Conservation (phyloP, 805 yeast genomes). For the Pichia insulana region DNA sequence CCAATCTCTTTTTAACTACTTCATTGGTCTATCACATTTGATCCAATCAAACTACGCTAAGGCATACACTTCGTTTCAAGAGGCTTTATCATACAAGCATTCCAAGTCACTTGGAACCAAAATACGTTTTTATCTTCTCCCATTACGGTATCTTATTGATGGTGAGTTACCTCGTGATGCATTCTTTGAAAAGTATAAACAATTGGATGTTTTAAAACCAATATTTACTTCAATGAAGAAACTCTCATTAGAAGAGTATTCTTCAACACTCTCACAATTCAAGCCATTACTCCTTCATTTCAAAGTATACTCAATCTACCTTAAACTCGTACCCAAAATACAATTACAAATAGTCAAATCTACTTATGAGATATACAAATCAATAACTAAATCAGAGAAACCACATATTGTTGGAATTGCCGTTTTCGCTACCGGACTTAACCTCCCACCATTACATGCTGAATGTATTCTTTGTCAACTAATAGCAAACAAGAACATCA, state of each 20-base stretch:
- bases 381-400: background rate
- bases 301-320: constrained; percentile 1
- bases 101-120: constrained; percentile 1
- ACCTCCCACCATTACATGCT: background rate
- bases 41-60: constrained; percentile 5
- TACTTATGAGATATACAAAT: background rate
- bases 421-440: background rate
- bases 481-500: constrained; percentile 1
- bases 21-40: background rate
- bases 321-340: background rate
- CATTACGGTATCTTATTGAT: background rate
- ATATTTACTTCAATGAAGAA: background rate
- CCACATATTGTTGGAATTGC: constrained; percentile 5
- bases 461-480: constrained; percentile 4
- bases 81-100: constrained; percentile 3
- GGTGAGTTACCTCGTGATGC: background rate
- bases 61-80: constrained; percentile 2
- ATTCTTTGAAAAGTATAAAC: background rate
- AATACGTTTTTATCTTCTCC: background rate
- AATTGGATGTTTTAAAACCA: background rate
- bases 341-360: background rate
- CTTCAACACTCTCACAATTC: background rate
- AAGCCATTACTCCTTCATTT: constrained; percentile 2
- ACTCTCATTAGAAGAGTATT: background rate
- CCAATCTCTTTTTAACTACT: constrained; percentile 4